Evolutionary conservation across 164 flowering plant genomes (phyloP).

Genomic region (Tetracentron sinense): DNA sequence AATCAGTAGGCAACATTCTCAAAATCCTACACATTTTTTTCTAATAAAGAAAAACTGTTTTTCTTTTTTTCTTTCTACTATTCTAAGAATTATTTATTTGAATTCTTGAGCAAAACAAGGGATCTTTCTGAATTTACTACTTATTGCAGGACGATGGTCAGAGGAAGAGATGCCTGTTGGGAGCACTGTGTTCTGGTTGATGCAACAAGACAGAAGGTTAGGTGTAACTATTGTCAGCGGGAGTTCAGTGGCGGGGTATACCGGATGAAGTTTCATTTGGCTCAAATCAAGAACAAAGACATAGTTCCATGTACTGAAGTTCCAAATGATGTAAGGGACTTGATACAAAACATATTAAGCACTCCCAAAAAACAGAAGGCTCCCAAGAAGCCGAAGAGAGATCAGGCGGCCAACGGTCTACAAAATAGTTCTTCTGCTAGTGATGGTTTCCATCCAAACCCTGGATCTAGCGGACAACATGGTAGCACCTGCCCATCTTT

Average conservation of each 20-base stretch:
- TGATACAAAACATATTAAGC: slow-evolving; percentile 44
- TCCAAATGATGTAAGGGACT: slow-evolving; percentile 54
- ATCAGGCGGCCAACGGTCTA: slow-evolving; percentile 39
- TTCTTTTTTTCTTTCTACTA: too few relatives aligned
- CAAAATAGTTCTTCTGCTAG: slow-evolving; percentile 66
- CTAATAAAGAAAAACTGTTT: too few relatives aligned
- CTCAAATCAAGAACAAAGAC: slow-evolving; percentile 71
- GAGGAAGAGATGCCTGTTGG: slow-evolving; percentile 84
- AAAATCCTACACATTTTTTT: too few relatives aligned
- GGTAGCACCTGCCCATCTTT: slow-evolving; percentile 58
- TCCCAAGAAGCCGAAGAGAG: slow-evolving; percentile 45
- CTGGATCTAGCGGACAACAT: slow-evolving; percentile 51
- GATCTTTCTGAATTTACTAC: slow-evolving; percentile 3
- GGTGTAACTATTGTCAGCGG: slow-evolving; percentile 65
- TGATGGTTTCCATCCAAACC: slow-evolving; percentile 51
- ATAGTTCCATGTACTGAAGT: slow-evolving; percentile 66
- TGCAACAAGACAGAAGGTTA: slow-evolving; percentile 66
- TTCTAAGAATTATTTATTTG: not conserved
- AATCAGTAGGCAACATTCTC: too few relatives aligned
- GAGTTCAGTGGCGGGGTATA: slow-evolving; percentile 78
- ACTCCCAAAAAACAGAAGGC: slow-evolving; percentile 57
- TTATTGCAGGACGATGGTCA: slow-evolving; percentile 46
- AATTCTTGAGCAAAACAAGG: not conserved
- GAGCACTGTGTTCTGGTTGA: slow-evolving; percentile 75
- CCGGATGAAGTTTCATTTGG: slow-evolving; percentile 73